phyloP scores from a whole-genome alignment of 495 filamentous ascomycete genomes.

The Penicillium parvum region DNA sequence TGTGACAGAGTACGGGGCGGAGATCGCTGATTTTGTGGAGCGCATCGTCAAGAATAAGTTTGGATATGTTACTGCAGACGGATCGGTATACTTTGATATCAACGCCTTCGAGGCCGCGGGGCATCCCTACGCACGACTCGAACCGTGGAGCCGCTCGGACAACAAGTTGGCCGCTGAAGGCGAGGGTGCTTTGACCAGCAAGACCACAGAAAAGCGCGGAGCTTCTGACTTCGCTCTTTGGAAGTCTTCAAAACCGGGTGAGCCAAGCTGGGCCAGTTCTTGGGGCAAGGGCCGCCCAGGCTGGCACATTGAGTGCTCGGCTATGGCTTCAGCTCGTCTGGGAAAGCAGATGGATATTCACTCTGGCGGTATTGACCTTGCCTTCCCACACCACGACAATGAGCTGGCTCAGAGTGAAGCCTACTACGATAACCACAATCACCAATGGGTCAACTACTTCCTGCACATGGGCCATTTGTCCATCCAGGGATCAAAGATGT shows the following conservation, averaged over 20 bases:
- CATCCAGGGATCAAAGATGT: constrained; percentile 92
- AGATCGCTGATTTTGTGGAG: constrained; percentile 77
- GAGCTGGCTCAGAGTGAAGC: constrained; percentile 93
- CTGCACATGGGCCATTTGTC: constrained; percentile 92
- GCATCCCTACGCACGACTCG: constrained; percentile 77
- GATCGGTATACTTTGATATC: constrained; percentile 95
- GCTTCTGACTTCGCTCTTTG: constrained; percentile 87
- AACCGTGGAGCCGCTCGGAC: constrained; percentile 83
- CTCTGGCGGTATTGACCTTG: constrained; percentile 87
- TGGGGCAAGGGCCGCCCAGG: constrained; percentile 90
- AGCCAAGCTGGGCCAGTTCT: constrained; percentile 80
- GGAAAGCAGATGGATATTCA: constrained; percentile 86
- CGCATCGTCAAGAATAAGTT: constrained; percentile 79
- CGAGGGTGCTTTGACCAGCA: constrained; percentile 76
- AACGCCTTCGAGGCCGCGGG: constrained; percentile 77
- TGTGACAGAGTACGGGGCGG: constrained; percentile 82
- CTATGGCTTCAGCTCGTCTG: constrained; percentile 86
- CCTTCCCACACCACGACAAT: constrained; percentile 96
- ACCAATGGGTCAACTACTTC: constrained; percentile 93
- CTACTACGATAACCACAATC: constrained; percentile 50
- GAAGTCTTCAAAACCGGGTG: constrained; percentile 89
- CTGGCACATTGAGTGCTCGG: constrained; percentile 98
- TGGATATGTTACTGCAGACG: constrained; percentile 74
- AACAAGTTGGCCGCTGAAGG: constrained; percentile 81
- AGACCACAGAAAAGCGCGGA: constrained; percentile 61